Evolutionary conservation across 768 basidiomycete genomes (phyloP).

Genomic region (Aureoboletus auriporus): DNA sequence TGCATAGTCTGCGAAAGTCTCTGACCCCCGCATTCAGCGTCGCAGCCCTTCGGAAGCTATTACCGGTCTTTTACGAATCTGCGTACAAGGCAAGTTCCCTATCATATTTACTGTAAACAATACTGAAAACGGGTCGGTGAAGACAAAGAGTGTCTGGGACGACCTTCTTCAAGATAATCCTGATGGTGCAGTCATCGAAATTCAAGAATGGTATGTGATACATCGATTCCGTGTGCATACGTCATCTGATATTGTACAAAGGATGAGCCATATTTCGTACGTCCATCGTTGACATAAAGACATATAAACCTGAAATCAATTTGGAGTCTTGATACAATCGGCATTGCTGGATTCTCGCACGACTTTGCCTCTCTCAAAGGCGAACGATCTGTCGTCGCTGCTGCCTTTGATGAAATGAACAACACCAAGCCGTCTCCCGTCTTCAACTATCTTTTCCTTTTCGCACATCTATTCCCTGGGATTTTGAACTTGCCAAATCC

Average conservation of each 20-base stretch:
- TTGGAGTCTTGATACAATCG: slow-evolving; percentile 39
- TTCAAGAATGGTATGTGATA: slow-evolving; percentile 40
- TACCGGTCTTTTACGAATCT: slow-evolving; percentile 35
- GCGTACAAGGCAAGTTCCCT: slow-evolving; percentile 33
- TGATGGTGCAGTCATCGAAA: slow-evolving; percentile 38
- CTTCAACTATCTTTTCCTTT: slow-evolving; percentile 15
- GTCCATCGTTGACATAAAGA: slow-evolving; percentile 3
- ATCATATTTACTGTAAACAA: background rate
- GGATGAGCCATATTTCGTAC: slow-evolving; percentile 47
- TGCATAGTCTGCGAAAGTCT: slow-evolving; percentile 30
- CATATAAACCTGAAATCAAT: background rate
- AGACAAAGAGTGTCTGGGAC: slow-evolving; percentile 32
- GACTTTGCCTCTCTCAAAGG: slow-evolving; percentile 43
- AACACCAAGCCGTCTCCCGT: slow-evolving; percentile 22
- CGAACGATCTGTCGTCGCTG: slow-evolving; percentile 9
- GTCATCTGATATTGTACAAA: slow-evolving; percentile 2
- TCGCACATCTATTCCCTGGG: slow-evolving; percentile 30
- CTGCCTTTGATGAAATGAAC: slow-evolving; percentile 22
- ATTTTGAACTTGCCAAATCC: slow-evolving; percentile 31
- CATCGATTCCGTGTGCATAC: background rate
- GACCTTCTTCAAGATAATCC: slow-evolving; percentile 17
- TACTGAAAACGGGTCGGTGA: background rate
- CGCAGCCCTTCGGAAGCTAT: slow-evolving; percentile 33
- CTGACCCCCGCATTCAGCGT: slow-evolving; percentile 39
- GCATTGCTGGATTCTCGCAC: slow-evolving; percentile 43